Base-by-base conservation (phyloP, 257 asterid genomes). In the Cruciata laevipes region DNA sequence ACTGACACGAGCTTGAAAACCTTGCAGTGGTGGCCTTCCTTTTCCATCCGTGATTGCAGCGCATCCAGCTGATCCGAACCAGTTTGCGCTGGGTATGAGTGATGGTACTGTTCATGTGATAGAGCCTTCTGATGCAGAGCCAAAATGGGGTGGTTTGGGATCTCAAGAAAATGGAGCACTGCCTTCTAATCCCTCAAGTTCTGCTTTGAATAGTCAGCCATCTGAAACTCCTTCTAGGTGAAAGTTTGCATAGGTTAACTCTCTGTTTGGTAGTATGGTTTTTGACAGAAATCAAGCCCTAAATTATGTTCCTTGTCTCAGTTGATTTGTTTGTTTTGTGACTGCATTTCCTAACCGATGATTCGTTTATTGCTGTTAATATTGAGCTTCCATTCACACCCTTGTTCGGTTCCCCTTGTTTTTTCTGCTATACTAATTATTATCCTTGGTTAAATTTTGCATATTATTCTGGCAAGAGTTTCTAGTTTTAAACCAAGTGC, bases 61-160 rank as follows among this genome's bases (percentile, higher is more conserved):
- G 55, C 97, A 92, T 61, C 97, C 98, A 4, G 80, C 86, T 1
- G 97, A 92, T 78, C 81, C 91, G 12, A 72, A 80, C 69, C 97
- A 92, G 60, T 92, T 92, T 51, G 98, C 96, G 0, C 91, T 92
- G 5, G 98, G 98, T 59, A 92, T 92, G 98, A 92, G 86, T 24
- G 97, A 89, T 24, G 98, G 84, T 27, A 55, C 74, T 1, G 97
- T 92, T 69, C 83, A 92, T 53, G 98, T 92, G 66, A 77, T 92
- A 0, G 98, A 92, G 81, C 98, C 97, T 13, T 83, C 86, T 3
- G 95, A 83, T 61, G 82, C 87, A 18, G 98, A 92, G 75, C 76
- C 79, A n/a, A 89, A 89, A 66, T 89, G 97, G 98, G 98, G 97
- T 9, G 81, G 88, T 47, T 77, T 83, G 9, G 75, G 82, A 8